Conservation (phyloP, 495 filamentous ascomycete genomes). For the Monascus purpureus region DNA sequence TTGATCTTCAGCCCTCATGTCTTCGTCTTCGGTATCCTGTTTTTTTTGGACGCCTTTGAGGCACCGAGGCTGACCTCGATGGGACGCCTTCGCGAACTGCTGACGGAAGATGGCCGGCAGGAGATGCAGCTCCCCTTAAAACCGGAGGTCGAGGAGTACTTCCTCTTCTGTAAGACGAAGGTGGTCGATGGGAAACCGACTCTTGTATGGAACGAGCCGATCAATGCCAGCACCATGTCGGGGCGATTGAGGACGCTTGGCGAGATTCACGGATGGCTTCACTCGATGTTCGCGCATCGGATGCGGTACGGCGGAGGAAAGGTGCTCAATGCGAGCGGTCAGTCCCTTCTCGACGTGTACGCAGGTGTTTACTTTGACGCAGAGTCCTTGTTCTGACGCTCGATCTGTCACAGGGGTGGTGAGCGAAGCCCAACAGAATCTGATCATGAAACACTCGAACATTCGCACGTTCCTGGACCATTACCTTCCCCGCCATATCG, state of each 20-base stretch:
- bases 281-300: constrained; percentile 8
- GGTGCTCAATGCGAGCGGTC: constrained; percentile 9
- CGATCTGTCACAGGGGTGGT: too few species aligned
- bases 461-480: constrained; percentile 20
- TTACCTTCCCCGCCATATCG: constrained; percentile 20
- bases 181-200: constrained; percentile 5
- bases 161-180: constrained; percentile 11
- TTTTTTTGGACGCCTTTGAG: constrained; percentile 10
- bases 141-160: constrained; percentile 8
- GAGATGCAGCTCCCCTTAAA: constrained; percentile 11
- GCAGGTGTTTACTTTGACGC: too few species aligned
- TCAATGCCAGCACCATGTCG: constrained; percentile 7
- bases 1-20: constrained; percentile 14
- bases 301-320: constrained; percentile 6
- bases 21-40: constrained; percentile 12
- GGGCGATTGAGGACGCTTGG: constrained; percentile 8
- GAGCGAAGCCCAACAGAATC: constrained; percentile 24
- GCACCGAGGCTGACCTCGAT: constrained; percentile 9
- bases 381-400: too few species aligned
- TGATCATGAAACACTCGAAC: constrained; percentile 22
- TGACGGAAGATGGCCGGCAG: constrained; percentile 7
- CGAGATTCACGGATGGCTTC: constrained; percentile 12
- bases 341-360: too few species aligned
- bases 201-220: constrained; percentile 8
- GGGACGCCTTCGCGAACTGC: constrained; percentile 10